Base-by-base conservation (phyloP, 1,284 basidiomycete species). In the Irpex sp. region DNA sequence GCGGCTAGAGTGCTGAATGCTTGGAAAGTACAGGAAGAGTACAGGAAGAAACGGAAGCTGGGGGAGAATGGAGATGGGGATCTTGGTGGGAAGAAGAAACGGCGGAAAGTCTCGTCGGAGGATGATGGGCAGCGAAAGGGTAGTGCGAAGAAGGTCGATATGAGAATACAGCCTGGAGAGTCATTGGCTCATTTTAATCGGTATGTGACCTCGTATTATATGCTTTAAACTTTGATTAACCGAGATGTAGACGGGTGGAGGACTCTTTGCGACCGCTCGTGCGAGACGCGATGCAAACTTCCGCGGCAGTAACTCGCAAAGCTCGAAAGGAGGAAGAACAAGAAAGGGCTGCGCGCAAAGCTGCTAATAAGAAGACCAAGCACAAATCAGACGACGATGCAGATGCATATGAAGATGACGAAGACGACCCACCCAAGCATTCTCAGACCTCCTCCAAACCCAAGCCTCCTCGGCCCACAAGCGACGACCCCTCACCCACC, bases 151-250 rank as follows among this genome's bases (percentile, higher is more conserved):
- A 60, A 61, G 26, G 19, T 36, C 5, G 67, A 70, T 13, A 71
- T 88, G 51, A 77, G 72, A 59, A 91, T 91, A 47, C 78, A 81
- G 65, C 83, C 85, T 1, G 85, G 87, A 52, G 91, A 92, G 74
- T 86, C 89, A 1, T 79, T 92, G 59, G 79, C 82, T 58, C 87
- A 91, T 76, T 92, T 91, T 73, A 89, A 90, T 71, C 79, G 84
- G 91, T 89, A 69, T 62, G 85, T 76, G 8, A 52, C 17, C 59
- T n/a, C n/a, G 58, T 59, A 60, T 51, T 6, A 44, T 61, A 40
- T 44, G 62, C 31, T 21, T 52, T 58, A 55, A 55, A 26, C 15
- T 26, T 55, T 58, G 17, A 54, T 44, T 60, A 31, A 59, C 21
- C 11, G 15, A n/a, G 15, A 48, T 60, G 9, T 63, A 91, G 90